Percentiles rank a stretch among this genome's conserved stretches.
phyloP scores from a whole-genome alignment of 2,329 filamentous ascomycete species.

The Fusarium paranaense region DNA sequence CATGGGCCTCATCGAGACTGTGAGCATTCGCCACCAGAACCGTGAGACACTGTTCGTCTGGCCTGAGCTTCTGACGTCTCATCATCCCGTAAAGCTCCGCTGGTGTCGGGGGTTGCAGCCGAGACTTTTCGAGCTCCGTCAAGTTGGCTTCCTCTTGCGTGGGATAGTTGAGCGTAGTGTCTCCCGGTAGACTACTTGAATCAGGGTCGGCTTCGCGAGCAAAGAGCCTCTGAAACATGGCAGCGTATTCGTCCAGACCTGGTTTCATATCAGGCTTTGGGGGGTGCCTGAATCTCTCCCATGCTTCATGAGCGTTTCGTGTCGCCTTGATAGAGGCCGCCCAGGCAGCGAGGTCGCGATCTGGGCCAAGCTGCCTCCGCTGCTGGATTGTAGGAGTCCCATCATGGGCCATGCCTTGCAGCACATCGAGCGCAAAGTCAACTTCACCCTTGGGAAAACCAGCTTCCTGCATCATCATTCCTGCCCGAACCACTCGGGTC shows the following conservation, averaged over 20 bases:
- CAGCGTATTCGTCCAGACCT: conserved; percentile 62
- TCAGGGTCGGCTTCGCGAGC: conserved; percentile 44
- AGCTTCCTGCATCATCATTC: conserved; percentile 66
- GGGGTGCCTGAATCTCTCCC: conserved; percentile 61
- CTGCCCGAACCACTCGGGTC: conserved; percentile 65
- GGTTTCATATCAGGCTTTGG: conserved; percentile 51
- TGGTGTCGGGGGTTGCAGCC: conserved; percentile 70
- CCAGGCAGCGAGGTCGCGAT: conserved; percentile 55
- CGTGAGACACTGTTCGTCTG: conserved; percentile 62
- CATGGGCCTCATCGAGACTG: conserved; percentile 58
- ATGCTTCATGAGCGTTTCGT: conserved; percentile 71
- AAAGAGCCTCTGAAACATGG: conserved; percentile 70
- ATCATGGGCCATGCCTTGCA: conserved; percentile 64
- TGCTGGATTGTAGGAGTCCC: conserved; percentile 69
- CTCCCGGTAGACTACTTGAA: conserved; percentile 64
- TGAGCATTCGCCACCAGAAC: conserved; percentile 67
- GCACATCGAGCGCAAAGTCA: conserved; percentile 62
- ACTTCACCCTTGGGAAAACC: conserved; percentile 62
- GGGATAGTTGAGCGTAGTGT: conserved; percentile 63
- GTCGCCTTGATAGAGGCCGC: conserved; percentile 68
- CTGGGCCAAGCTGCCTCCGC: conserved; percentile 38
- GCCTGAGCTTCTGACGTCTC: conserved; percentile 59
- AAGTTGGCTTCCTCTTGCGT: conserved; percentile 59
- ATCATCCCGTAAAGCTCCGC: conserved; percentile 71
- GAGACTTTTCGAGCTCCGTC: conserved; percentile 73